Evolutionary conservation across 768 basidiomycete genomes (phyloP).

Genomic region (Kwoniella botswanensis): DNA sequence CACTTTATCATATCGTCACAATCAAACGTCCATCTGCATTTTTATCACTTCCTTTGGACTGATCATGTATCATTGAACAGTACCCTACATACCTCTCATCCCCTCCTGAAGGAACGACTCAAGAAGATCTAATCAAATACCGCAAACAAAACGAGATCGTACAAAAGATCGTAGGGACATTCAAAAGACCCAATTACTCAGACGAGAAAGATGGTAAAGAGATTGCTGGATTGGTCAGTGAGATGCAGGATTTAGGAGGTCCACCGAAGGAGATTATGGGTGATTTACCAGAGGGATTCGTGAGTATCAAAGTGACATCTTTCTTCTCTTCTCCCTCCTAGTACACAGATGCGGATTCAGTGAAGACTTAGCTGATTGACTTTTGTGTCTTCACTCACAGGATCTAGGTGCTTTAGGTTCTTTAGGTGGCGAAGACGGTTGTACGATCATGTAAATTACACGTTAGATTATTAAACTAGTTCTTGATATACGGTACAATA

Average conservation of each 20-base stretch:
- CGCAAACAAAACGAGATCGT: slow-evolving; percentile 46
- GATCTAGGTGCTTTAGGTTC: slow-evolving; percentile 44
- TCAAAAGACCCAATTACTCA: slow-evolving; percentile 43
- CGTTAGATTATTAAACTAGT: too few relatives aligned
- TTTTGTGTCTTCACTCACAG: slow-evolving; percentile 12
- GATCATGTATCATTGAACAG: slow-evolving; percentile 23
- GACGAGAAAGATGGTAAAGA: slow-evolving; percentile 51
- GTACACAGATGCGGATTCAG: too few relatives aligned
- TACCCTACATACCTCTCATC: slow-evolving; percentile 57
- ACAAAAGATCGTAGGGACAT: slow-evolving; percentile 46
- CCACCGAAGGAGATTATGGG: slow-evolving; percentile 58
- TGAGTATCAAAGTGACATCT: slow-evolving; percentile 29
- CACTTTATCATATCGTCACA: neutral
- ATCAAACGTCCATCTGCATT: neutral
- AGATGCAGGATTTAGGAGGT: slow-evolving; percentile 59
- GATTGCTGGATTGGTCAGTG: slow-evolving; percentile 34
- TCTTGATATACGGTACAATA: too few relatives aligned
- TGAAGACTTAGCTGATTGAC: neutral
- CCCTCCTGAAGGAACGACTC: slow-evolving; percentile 38
- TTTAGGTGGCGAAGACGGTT: slow-evolving; percentile 40
- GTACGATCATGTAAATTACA: slow-evolving; percentile 45
- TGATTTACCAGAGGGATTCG: slow-evolving; percentile 57
- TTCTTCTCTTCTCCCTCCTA: neutral
- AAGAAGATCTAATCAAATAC: slow-evolving; percentile 48
- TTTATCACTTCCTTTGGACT: neutral